phyloP scores from a whole-genome alignment of 768 basidiomycete species.

The Mycena polygramma region DNA sequence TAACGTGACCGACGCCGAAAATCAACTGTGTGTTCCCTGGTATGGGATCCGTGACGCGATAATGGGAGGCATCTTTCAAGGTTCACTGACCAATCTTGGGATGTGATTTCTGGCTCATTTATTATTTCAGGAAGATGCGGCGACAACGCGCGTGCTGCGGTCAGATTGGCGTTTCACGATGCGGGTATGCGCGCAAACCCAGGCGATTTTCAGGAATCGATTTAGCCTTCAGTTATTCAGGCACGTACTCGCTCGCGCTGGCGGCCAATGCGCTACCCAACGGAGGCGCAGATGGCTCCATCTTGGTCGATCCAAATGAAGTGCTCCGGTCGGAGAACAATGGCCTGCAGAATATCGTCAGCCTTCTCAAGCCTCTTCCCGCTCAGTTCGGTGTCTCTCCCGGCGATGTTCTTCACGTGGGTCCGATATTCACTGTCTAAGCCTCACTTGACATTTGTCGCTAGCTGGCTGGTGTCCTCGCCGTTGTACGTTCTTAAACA shows the following conservation, averaged over 20 bases:
- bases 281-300: slow-evolving; percentile 19
- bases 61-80: slow-evolving; percentile 30
- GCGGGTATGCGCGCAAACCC: slow-evolving; percentile 22
- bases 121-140: slow-evolving; percentile 27
- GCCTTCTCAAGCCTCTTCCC: slow-evolving; percentile 12
- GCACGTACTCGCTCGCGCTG: slow-evolving; percentile 25
- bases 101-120: neutral
- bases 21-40: too few species aligned
- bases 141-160: slow-evolving; percentile 29
- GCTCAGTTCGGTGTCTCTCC: slow-evolving; percentile 29
- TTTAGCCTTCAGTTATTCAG: neutral
- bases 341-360: slow-evolving; percentile 28
- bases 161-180: slow-evolving; percentile 36
- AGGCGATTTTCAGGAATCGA: neutral
- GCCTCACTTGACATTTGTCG: neutral
- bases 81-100: neutral
- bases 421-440: neutral
- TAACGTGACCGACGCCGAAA: too few species aligned
- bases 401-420: slow-evolving; percentile 34
- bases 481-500: neutral
- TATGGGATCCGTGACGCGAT: neutral
- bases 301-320: slow-evolving; percentile 20
- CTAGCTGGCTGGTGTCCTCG: neutral
- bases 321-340: slow-evolving; percentile 30
- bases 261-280: slow-evolving; percentile 13